Evolutionary conservation across 257 asterid species (phyloP).

Genomic region (Ilex aquifolium): DNA sequence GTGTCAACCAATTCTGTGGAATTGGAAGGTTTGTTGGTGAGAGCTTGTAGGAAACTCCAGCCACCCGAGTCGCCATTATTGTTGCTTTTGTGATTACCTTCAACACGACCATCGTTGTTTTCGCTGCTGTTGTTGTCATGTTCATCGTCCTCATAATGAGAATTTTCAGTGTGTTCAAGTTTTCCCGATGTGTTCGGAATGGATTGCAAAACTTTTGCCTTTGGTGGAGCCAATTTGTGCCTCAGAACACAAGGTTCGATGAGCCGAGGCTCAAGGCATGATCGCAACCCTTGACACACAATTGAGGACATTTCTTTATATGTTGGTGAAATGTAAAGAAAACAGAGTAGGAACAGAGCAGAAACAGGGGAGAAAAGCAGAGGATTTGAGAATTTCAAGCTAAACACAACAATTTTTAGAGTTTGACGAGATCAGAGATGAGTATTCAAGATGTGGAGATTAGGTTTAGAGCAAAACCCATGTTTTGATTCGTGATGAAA

Average conservation of each 20-base stretch:
- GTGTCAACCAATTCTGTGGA: constrained; percentile 3
- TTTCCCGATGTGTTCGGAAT: constrained; percentile 12
- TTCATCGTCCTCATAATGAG: neutral
- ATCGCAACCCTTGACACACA: constrained; percentile 28
- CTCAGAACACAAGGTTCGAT: constrained; percentile 24
- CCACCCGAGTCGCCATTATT: constrained; percentile 5
- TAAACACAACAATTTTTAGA: neutral
- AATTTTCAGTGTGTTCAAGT: constrained; percentile 8
- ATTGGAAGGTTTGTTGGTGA: constrained; percentile 6
- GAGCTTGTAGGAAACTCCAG: constrained; percentile 34
- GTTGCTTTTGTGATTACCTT: neutral
- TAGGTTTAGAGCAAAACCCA: neutral
- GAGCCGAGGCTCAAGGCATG: constrained; percentile 34
- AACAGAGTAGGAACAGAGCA: constrained; percentile 21
- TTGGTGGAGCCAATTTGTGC: constrained; percentile 36
- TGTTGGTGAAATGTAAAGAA: constrained; percentile 4
- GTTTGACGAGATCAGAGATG: constrained; percentile 3
- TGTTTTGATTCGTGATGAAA: neutral
- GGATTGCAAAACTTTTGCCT: constrained; percentile 19
- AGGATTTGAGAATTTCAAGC: constrained; percentile 2
- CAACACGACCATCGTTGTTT: neutral
- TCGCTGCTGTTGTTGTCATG: too few relatives aligned
- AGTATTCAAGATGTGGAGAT: constrained; percentile 1
- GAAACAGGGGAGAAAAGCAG: constrained; percentile 10
- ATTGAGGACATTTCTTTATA: constrained; percentile 35